Conservation (phyloP, 2,329 filamentous ascomycete species). For the Penicillium digitatum region DNA sequence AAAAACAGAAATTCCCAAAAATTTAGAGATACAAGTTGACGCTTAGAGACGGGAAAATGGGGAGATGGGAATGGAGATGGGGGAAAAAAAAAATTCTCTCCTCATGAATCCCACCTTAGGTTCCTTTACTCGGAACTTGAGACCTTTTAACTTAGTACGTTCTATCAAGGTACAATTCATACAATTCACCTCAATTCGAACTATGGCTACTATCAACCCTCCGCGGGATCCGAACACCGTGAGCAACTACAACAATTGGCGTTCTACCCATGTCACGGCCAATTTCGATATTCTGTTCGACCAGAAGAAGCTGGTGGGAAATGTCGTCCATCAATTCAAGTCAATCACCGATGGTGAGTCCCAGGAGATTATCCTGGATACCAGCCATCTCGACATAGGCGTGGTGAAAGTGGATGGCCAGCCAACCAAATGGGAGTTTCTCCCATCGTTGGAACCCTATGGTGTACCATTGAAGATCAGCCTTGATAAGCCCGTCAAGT, state of each 20-base stretch:
- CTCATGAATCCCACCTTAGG: slow-evolving; percentile 10
- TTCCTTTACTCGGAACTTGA: slow-evolving; percentile 1
- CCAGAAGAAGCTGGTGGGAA: slow-evolving; percentile 70
- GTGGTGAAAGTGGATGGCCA: slow-evolving; percentile 66
- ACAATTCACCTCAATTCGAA: slow-evolving; percentile 24
- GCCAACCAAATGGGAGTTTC: slow-evolving; percentile 64
- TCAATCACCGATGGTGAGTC: slow-evolving; percentile 69
- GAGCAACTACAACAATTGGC: slow-evolving; percentile 86
- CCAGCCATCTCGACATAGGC: slow-evolving; percentile 73
- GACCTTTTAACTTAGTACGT: not conserved
- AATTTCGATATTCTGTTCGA: slow-evolving; percentile 82
- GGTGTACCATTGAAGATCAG: slow-evolving; percentile 48
- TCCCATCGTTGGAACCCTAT: slow-evolving; percentile 67
- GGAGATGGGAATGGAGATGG: not conserved
- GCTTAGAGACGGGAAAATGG: slow-evolving; percentile 12
- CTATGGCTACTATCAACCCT: slow-evolving; percentile 42
- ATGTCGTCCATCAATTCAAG: slow-evolving; percentile 70
- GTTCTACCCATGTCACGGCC: slow-evolving; percentile 76
- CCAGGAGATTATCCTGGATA: slow-evolving; percentile 79
- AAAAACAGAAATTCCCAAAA: no score
- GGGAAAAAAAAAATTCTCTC: not conserved
- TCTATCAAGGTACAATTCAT: slow-evolving; percentile 5
- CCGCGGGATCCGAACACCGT: slow-evolving; percentile 81
- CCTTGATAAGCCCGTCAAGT: slow-evolving; percentile 46
- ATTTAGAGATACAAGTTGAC: not conserved